Percentiles rank a stretch among this genome's conserved stretches.
phyloP scores from a whole-genome alignment of 2,329 filamentous ascomycete genomes.

The Pezicula radicicola region DNA sequence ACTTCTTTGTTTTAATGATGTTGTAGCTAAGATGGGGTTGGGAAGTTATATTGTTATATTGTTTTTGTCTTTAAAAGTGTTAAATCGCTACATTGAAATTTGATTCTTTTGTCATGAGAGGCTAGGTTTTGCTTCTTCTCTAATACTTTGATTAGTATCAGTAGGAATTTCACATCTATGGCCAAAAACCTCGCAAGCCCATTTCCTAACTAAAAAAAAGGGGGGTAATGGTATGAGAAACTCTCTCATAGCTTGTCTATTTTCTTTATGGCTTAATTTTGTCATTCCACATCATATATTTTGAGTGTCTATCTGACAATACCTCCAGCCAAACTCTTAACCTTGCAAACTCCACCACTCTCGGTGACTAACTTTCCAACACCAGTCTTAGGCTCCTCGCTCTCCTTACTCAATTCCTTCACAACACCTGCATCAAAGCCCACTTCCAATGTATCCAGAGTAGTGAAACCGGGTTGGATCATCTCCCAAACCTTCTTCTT shows the following conservation, averaged over 20 bases:
- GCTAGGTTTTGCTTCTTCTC: too few species aligned
- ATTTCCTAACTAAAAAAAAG: too few species aligned
- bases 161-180: too few species aligned
- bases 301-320: conserved; percentile 66
- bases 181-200: too few species aligned
- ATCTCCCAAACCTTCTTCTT: conserved; percentile 99
- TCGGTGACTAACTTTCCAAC: conserved; percentile 70
- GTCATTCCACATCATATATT: background rate
- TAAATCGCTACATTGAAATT: too few species aligned
- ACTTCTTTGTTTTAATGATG: too few species aligned
- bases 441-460: conserved; percentile 75
- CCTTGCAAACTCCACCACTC: conserved; percentile 76
- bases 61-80: too few species aligned
- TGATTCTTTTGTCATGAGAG: too few species aligned
- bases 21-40: too few species aligned
- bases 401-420: conserved; percentile 71
- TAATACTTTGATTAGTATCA: too few species aligned
- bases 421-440: conserved; percentile 80
- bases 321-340: conserved; percentile 76
- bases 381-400: conserved; percentile 39
- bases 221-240: too few species aligned
- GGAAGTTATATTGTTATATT: too few species aligned
- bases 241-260: background rate
- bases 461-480: conserved; percentile 94
- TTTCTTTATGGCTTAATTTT: background rate